Evolutionary conservation across 2,329 filamentous ascomycete genomes (phyloP).

Genomic region (Fusarium albidum): DNA sequence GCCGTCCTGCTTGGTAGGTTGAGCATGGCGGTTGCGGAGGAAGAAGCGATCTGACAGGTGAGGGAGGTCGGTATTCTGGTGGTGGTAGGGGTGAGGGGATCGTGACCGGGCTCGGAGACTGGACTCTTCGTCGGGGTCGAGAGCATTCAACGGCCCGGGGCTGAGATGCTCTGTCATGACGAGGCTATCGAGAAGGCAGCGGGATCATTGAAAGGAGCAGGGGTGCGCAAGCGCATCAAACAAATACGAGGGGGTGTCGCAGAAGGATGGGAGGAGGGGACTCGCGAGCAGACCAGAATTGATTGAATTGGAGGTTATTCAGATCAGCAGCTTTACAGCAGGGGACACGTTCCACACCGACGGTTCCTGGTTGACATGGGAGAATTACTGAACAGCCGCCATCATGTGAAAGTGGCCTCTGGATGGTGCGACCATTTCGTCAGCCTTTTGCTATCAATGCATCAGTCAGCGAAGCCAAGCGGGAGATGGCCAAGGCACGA

Average conservation of each 20-base stretch:
- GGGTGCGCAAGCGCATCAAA: conserved; percentile 33
- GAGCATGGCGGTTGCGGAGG: conserved; percentile 33
- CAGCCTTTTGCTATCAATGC: conserved; percentile 24
- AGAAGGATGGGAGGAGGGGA: not conserved
- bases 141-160: conserved; percentile 44
- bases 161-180: conserved; percentile 58
- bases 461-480: conserved; percentile 32
- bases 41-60: conserved; percentile 55
- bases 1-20: conserved; percentile 25
- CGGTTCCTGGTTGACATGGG: conserved; percentile 28
- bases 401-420: conserved; percentile 44
- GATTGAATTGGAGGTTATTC: conserved; percentile 19
- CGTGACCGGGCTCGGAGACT: conserved; percentile 61
- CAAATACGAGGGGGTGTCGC: conserved; percentile 9
- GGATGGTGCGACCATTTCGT: conserved; percentile 37
- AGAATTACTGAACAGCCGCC: conserved; percentile 31
- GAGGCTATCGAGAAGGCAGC: conserved; percentile 35
- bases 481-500: conserved; percentile 24
- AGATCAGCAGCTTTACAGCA: conserved; percentile 24
- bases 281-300: conserved; percentile 4
- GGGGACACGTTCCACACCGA: conserved; percentile 28
- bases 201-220: conserved; percentile 40
- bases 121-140: conserved; percentile 48
- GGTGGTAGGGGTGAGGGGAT: conserved; percentile 74
- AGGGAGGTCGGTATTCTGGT: conserved; percentile 63